A percentile compares a stretch with the other conserved stretches of the same genome.
Conservation (phyloP, 768 basidiomycete genomes). For the Tylopilus sp. region DNA sequence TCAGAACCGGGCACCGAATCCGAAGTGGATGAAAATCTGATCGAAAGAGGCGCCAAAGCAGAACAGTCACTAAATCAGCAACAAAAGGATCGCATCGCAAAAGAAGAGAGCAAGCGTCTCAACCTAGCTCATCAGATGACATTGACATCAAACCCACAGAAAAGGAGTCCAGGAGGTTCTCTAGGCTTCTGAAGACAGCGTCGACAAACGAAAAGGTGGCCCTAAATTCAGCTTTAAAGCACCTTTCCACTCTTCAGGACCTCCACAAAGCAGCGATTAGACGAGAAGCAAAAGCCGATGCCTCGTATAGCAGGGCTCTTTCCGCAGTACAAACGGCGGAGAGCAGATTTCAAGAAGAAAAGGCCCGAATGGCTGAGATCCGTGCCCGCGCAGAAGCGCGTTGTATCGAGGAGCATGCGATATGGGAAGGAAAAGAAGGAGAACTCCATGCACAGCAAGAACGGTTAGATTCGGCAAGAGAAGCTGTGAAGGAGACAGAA, state of each 20-base stretch:
- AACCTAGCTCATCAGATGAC: not conserved
- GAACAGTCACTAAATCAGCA: slow-evolving; percentile 46
- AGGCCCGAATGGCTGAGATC: slow-evolving; percentile 50
- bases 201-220: slow-evolving; percentile 65
- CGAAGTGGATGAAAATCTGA: slow-evolving; percentile 38
- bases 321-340: slow-evolving; percentile 61
- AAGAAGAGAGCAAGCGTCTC: slow-evolving; percentile 44
- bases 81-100: slow-evolving; percentile 50
- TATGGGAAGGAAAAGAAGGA: slow-evolving; percentile 50
- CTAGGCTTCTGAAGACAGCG: slow-evolving; percentile 69
- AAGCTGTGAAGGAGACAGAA: slow-evolving; percentile 56
- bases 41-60: slow-evolving; percentile 43
- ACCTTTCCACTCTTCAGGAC: slow-evolving; percentile 64
- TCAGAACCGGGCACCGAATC: slow-evolving; percentile 45
- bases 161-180: slow-evolving; percentile 56
- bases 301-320: slow-evolving; percentile 50
- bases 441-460: slow-evolving; percentile 46
- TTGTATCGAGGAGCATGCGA: slow-evolving; percentile 53
- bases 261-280: slow-evolving; percentile 67
- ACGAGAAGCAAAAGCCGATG: slow-evolving; percentile 58
- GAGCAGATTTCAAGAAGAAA: slow-evolving; percentile 57
- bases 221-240: slow-evolving; percentile 55
- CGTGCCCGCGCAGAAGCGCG: slow-evolving; percentile 44
- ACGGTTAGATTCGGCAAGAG: slow-evolving; percentile 46
- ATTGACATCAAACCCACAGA: slow-evolving; percentile 32